phyloP scores from a whole-genome alignment of 192 early-diverging fungal species.

The Linnemannia exigua region DNA sequence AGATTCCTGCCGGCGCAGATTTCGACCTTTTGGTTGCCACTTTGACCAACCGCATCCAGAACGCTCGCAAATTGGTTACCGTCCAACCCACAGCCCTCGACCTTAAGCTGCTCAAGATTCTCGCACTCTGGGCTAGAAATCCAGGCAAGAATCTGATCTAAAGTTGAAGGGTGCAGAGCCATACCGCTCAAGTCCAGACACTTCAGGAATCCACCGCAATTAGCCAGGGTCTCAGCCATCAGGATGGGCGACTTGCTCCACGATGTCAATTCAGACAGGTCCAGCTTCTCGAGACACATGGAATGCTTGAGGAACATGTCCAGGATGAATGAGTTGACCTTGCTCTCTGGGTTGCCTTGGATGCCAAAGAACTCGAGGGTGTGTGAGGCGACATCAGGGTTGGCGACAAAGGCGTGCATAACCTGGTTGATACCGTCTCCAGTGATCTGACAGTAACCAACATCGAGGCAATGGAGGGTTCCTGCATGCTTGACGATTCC shows the following conservation, averaged over 20 bases:
- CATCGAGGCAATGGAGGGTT: constrained; percentile 33
- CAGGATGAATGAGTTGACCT: constrained; percentile 54
- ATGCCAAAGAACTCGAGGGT: constrained; percentile 41
- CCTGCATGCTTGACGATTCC: constrained; percentile 56
- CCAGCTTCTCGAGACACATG: constrained; percentile 44
- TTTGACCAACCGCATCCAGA: constrained; percentile 53
- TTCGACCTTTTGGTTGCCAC: constrained; percentile 54
- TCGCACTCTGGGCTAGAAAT: constrained; percentile 44
- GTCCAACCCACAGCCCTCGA: constrained; percentile 60
- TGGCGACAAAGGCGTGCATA: constrained; percentile 57
- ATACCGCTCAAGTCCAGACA: constrained; percentile 41
- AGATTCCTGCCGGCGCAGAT: constrained; percentile 56
- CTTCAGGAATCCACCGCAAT: constrained; percentile 38
- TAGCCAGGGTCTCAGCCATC: constrained; percentile 51
- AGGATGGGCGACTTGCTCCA: constrained; percentile 56
- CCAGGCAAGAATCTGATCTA: constrained; percentile 49
- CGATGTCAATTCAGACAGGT: constrained; percentile 40
- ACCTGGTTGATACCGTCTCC: constrained; percentile 57
- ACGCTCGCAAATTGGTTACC: constrained; percentile 58
- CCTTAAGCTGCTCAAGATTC: constrained; percentile 41
- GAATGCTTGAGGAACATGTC: constrained; percentile 57
- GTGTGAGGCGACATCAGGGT: constrained; percentile 51
- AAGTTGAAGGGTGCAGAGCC: constrained; percentile 45
- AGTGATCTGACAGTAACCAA: constrained; percentile 48
- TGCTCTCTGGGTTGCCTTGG: constrained; percentile 42